Conservation (phyloP, 495 filamentous ascomycete genomes). For the Talaromyces stipitatus region DNA sequence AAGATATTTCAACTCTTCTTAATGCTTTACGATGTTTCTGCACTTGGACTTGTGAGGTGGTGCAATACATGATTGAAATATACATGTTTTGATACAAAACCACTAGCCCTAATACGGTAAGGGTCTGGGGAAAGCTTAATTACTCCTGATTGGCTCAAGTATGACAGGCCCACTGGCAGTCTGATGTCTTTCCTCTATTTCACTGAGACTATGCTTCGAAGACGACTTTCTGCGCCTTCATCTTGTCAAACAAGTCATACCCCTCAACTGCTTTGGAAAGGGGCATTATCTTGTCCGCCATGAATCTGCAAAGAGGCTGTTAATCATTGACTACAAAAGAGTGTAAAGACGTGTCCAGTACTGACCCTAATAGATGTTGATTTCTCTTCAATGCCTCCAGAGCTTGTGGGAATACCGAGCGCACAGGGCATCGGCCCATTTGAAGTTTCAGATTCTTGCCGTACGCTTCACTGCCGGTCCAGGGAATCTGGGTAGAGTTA, state of each 20-base stretch:
- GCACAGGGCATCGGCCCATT: constrained; percentile 90
- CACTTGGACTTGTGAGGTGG: too few relatives aligned
- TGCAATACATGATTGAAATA: neutral
- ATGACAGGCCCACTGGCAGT: neutral
- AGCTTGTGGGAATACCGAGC: constrained; percentile 73
- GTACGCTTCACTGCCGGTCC: constrained; percentile 76
- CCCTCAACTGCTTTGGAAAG: constrained; percentile 76
- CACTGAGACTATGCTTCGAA: constrained; percentile 36
- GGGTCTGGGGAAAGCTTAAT: neutral
- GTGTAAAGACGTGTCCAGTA: neutral
- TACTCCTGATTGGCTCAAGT: neutral
- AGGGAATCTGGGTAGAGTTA: constrained; percentile 60
- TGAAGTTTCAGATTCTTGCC: constrained; percentile 85
- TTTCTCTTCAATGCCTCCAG: constrained; percentile 72
- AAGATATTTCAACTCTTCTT: neutral
- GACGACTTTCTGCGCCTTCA: constrained; percentile 82
- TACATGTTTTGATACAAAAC: neutral
- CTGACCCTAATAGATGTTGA: constrained; percentile 74
- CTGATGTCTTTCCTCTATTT: neutral
- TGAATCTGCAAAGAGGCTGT: constrained; percentile 55
- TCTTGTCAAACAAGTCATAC: constrained; percentile 86
- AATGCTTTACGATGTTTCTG: too few relatives aligned
- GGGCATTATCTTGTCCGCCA: constrained; percentile 91
- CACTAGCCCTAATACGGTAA: neutral
- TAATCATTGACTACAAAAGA: constrained; percentile 11